Base-by-base conservation (phyloP, 192 early-diverging fungal species). In the Coemansia sp. region DNA sequence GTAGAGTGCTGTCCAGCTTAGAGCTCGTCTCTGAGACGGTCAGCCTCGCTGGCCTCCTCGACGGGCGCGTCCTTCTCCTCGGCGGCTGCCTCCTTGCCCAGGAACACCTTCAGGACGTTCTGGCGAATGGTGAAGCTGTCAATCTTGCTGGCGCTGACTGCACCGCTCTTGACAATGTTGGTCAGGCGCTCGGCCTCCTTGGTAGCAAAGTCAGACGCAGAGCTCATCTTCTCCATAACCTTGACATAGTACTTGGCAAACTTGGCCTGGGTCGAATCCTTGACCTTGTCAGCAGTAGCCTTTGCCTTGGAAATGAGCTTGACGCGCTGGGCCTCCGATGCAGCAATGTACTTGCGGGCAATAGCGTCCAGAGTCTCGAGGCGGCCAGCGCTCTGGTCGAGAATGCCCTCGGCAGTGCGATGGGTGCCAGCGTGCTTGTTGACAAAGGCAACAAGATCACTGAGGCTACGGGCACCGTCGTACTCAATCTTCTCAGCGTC, bases 201-300 rank as follows among this genome's bases (percentile, higher is more conserved):
- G 12, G 57, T 78, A 38, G 88, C 63, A 81, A 90, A 98, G 56
- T 84, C 87, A 0, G 83, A 83, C 6, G 86, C 85, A 21, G 83
- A 78, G 54, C 73, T 56, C 56, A 90, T 84, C 82, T 97, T 96
- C 75, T 93, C 87, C 88, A 97, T 92, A 61, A 93, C 87, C 74
- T 95, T 97, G 69, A 80, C 73, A 66, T 98, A 98, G 84, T 95
- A 97, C 49, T 83, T 77, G 28, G 93, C 89, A 67, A 83, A 87
- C 66, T 66, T 64, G 64, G 58, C 60, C 55, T 68, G 79, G 21
- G 67, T 73, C 48, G 65, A 80, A 66, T 66, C 67, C 56, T 71
- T 76, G 58, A 71, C 60, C 42, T 79, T 80, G 52, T 82, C 74
- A 21, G 84, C 83, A 47, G 69, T 58, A 1, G 25, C 54, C 61